Conservation (phyloP, 352 stramenopile species). For the Globisporangium abappressorium region DNA sequence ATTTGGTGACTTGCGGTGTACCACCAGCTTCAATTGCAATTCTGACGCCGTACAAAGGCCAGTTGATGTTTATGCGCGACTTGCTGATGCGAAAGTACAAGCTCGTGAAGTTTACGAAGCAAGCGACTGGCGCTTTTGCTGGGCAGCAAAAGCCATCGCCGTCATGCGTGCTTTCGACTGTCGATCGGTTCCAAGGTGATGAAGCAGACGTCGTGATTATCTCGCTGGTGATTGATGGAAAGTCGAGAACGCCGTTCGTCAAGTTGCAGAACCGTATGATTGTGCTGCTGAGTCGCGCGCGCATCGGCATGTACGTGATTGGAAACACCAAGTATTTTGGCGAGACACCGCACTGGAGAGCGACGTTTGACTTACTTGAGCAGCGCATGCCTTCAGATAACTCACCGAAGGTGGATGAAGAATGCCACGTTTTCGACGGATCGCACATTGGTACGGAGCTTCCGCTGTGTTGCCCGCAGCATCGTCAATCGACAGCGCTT, state of each 20-base stretch:
- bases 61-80: constrained; percentile 83
- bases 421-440: constrained; percentile 37
- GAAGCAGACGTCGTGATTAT: constrained; percentile 88
- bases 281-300: constrained; percentile 81
- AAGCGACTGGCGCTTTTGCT: constrained; percentile 23
- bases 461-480: constrained; percentile 77
- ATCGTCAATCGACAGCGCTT: constrained; percentile 38
- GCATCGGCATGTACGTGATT: constrained; percentile 84
- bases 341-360: constrained; percentile 70
- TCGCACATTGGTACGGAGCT: constrained; percentile 49
- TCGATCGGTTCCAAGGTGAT: constrained; percentile 90
- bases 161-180: constrained; percentile 72
- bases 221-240: constrained; percentile 86
- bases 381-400: constrained; percentile 43
- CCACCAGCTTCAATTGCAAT: constrained; percentile 72
- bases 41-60: constrained; percentile 88
- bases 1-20: constrained; percentile 76
- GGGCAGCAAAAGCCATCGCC: constrained; percentile 21
- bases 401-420: constrained; percentile 9
- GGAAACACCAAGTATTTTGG: constrained; percentile 83
- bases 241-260: constrained; percentile 85
- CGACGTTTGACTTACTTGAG: constrained; percentile 58
- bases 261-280: constrained; percentile 90
- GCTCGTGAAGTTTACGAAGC: constrained; percentile 21
- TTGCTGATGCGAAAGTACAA: constrained; percentile 49